These are phyloP conservation scores for Chondrostereum purpureum DNA, from an alignment of 1,284 basidiomycete genomes.

Conservation along the genomic window DNA sequence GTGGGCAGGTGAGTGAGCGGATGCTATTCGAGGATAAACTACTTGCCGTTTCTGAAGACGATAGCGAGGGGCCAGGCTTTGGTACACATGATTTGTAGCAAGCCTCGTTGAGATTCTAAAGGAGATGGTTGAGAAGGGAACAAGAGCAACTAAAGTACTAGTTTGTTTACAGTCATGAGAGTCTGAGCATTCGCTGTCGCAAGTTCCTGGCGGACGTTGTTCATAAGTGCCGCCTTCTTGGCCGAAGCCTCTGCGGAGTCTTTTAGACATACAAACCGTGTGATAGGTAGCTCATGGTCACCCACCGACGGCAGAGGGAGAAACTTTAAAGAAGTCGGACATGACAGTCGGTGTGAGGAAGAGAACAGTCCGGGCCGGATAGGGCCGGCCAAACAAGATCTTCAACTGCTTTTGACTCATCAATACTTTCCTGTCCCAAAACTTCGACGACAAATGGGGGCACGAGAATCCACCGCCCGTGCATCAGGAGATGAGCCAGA, in stretches of 20 bases:
- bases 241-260: slow-evolving; percentile 41
- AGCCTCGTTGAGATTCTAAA: slow-evolving; percentile 69
- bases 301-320: slow-evolving; percentile 17
- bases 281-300: slow-evolving; percentile 6
- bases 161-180: slow-evolving; percentile 69
- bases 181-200: slow-evolving; percentile 74
- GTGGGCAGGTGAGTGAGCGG: slow-evolving; percentile 3
- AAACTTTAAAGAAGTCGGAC: slow-evolving; percentile 42
- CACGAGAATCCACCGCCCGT: slow-evolving; percentile 49
- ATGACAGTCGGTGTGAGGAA: slow-evolving; percentile 24
- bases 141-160: slow-evolving; percentile 15
- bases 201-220: slow-evolving; percentile 62
- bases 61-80: slow-evolving; percentile 69
- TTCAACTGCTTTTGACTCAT: slow-evolving; percentile 8
- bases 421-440: too few relatives aligned
- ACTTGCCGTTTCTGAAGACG: slow-evolving; percentile 67
- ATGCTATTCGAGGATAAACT: not conserved
- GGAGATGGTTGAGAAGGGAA: slow-evolving; percentile 2
- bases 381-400: not conserved
- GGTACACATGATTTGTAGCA: slow-evolving; percentile 74
- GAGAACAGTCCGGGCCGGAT: slow-evolving; percentile 5
- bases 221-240: slow-evolving; percentile 68
- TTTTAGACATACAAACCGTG: slow-evolving; percentile 2
- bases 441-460: slow-evolving; percentile 49
- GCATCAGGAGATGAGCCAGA: slow-evolving; percentile 22